phyloP scores from a whole-genome alignment of 2,329 filamentous ascomycete species.

The Beauveria brongniartii region DNA sequence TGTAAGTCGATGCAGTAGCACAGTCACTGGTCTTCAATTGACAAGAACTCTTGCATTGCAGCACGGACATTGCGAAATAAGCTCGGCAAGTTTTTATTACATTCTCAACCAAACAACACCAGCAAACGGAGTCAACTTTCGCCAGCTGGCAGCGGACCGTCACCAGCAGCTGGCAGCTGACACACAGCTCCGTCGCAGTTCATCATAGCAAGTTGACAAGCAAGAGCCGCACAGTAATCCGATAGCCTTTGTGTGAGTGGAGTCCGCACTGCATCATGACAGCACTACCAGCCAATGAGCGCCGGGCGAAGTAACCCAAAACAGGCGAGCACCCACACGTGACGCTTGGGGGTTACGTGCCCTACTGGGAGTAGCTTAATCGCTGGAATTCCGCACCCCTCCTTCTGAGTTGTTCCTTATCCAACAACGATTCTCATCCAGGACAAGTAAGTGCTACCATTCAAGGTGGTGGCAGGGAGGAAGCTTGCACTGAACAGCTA shows the following conservation, averaged over 20 bases:
- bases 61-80: not conserved
- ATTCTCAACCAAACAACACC: not conserved
- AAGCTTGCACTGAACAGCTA: conserved; percentile 4
- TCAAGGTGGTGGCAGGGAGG: not conserved
- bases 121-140: not conserved
- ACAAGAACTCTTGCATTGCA: not conserved
- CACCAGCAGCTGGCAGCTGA: not conserved
- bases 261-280: not conserved
- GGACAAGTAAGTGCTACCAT: conserved; percentile 29
- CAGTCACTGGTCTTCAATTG: not conserved
- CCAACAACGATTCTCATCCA: conserved; percentile 39
- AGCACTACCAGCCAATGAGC: not conserved
- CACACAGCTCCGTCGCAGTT: not conserved
- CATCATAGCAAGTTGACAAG: not conserved
- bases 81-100: not conserved
- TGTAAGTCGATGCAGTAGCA: not conserved
- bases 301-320: not conserved
- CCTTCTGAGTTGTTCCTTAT: conserved; percentile 29
- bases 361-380: conserved; percentile 27
- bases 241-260: conserved; percentile 1
- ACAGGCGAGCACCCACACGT: conserved; percentile 21
- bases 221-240: not conserved
- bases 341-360: conserved; percentile 27
- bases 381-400: conserved; percentile 22
- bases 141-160: not conserved